Evolutionary conservation across 257 asterid species (phyloP), one percentile per base, ranked within the genome.

Genomic region (Paulownia fortunei): DNA sequence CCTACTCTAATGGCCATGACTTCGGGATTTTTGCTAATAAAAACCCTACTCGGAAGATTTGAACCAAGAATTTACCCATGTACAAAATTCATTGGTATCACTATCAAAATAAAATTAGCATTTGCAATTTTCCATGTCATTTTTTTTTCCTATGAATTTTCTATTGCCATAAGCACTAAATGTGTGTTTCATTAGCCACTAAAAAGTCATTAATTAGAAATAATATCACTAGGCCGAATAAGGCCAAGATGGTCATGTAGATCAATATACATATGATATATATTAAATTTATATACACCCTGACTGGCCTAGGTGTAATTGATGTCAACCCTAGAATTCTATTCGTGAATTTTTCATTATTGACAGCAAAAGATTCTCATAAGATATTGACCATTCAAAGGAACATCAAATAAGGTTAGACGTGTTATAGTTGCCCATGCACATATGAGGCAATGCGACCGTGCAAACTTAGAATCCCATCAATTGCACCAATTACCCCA

Each of bases 371-470:
- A 92, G 97, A 90, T 92, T 92, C 90, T 83, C 80, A 63, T 66
- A 73, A 87, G 96, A 90, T 74, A 88, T 87, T 82, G 97, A 90
- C 97, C 88, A 87, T 90, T 90, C 96, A 88, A 87, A 87, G 80
- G 58, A 85, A 82, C 76, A 80, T 68, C 85, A 84, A 84, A 89
- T 87, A 84, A 84, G 87, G 88, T 79, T 87, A 80, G 77, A 78
- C 73, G 80, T 75, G 86, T 74, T 82, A 70, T 77, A 44, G 84
- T 87, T 86, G 92, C n/a, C 91, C 90, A 84, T 88, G 88, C 91
- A 87, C 88, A 83, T 86, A 69, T 78, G 24, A 56, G 87, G 90
- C 85, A 87, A 81, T 84, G 60, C 75, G 78, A 82, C 85, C 84
- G 61, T 81, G 71, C 88, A 42, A 69, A 63, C 72, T 55, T 36